Evolutionary conservation across 192 early-diverging fungal species (phyloP).

Genomic region (Backusella morwellensis): DNA sequence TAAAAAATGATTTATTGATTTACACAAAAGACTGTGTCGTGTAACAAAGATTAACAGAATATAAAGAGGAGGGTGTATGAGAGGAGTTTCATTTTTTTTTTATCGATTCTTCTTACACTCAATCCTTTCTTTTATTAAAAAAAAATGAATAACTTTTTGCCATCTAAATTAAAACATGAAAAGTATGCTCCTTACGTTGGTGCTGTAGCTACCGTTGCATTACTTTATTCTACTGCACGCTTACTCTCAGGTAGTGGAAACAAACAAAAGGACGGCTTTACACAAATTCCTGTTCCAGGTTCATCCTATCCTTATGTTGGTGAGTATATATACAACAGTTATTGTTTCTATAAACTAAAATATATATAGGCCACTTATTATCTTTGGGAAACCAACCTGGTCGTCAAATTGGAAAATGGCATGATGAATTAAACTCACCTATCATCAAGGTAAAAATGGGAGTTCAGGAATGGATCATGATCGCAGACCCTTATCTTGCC

Average conservation of each 20-base stretch:
- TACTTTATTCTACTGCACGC: background rate
- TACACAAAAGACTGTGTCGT: too few species aligned
- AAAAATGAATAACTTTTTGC: background rate
- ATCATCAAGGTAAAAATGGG: conserved; percentile 12
- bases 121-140: background rate
- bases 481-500: background rate
- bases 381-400: background rate
- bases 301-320: conserved; percentile 5
- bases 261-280: background rate
- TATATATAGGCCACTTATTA: conserved; percentile 2
- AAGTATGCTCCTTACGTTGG: background rate
- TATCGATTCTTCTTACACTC: background rate
- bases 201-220: background rate
- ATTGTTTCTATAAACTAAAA: background rate
- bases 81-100: background rate
- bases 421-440: conserved; percentile 2
- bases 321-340: background rate
- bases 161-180: background rate
- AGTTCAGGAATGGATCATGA: background rate
- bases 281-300: background rate
- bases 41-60: too few species aligned
- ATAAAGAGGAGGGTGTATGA: too few species aligned
- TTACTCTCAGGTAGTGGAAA: background rate
- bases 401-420: conserved; percentile 1
- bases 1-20: too few species aligned